Evolutionary conservation across 2,329 filamentous ascomycete genomes (phyloP).

Genomic region (Aspergillus uvarum): DNA sequence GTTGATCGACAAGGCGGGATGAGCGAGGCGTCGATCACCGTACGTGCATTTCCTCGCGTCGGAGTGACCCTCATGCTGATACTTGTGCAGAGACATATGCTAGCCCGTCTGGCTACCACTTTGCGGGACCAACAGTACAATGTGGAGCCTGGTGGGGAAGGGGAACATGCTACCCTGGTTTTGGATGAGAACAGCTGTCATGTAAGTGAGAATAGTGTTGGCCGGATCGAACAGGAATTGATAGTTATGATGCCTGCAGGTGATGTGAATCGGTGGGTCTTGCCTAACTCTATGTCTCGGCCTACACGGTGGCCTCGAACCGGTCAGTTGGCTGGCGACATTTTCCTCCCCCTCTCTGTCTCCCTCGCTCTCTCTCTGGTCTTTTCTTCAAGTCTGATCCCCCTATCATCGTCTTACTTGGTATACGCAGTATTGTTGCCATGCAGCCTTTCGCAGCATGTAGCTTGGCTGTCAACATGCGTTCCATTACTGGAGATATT

Average conservation of each 20-base stretch:
- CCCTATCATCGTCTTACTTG: background rate
- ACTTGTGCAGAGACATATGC: slow-evolving; percentile 46
- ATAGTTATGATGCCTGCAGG: slow-evolving; percentile 20
- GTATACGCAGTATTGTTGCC: background rate
- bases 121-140: slow-evolving; percentile 14
- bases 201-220: slow-evolving; percentile 11
- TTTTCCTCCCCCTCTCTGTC: background rate
- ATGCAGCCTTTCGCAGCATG: background rate
- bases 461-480: background rate
- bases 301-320: background rate
- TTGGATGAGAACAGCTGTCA: slow-evolving; percentile 11
- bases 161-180: slow-evolving; percentile 17
- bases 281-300: background rate
- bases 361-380: background rate
- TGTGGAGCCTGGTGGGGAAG: slow-evolving; percentile 27
- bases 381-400: background rate
- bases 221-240: background rate
- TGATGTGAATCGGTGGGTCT: slow-evolving; percentile 28
- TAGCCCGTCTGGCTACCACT: slow-evolving; percentile 42
- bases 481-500: background rate
- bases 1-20: slow-evolving; percentile 58
- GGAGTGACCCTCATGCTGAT: background rate
- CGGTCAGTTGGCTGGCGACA: background rate
- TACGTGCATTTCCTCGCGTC: slow-evolving; percentile 31
- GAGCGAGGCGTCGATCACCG: slow-evolving; percentile 58